Evolutionary conservation across 2,329 filamentous ascomycete genomes (phyloP), one percentile per base, ranked within the genome.

Genomic region (Ophiosphaerella herpotricha): DNA sequence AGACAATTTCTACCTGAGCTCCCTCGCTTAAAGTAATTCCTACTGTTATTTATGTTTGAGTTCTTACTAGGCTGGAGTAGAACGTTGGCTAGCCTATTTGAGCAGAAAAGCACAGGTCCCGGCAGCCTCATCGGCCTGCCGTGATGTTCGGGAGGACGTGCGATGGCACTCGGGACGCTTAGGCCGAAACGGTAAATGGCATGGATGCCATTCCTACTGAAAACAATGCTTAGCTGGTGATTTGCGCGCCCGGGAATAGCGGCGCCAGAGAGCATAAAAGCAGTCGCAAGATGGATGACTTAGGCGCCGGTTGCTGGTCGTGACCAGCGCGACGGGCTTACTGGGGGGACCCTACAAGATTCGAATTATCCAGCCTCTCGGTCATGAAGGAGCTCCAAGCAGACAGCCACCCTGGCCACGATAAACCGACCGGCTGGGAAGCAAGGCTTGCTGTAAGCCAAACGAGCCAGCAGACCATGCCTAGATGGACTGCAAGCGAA

Each of bases 121-220:
- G 42, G 44, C 48, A 55, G 51, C 54, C 54, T 57, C 21, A 35
- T 36, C 32, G 26, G 26, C 26, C 11, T 11, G 14, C 12, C 11
- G 34, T 32, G 32, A 24, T 31, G 18, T 21, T 23, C 45, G 45
- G 38, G 33, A 42, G 38, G n/a, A 13, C 45, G 33, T 41, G 45
- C 31, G 32, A 7, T 29, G 7, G 26, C 24, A 11, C 37, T 14
- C n/a, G 23, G 34, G 33, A 37, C 57, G 55, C 62, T 61, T 63
- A 55, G 45, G 45, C 61, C 24, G 46, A 60, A 64, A 40, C 36
- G 54, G 63, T 44, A 60, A 64, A 64, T 64, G 62, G 52, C 45
- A 58, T 50, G 47, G 50, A 23, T 36, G 13, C 24, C 12, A 37
- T 11, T 24, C 52, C 43, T 52, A 37, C 39, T 12, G 18, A 18